These are phyloP conservation scores for Fusarium anguioides DNA, from an alignment of 2,329 filamentous ascomycete genomes.

Conservation along the genomic window DNA sequence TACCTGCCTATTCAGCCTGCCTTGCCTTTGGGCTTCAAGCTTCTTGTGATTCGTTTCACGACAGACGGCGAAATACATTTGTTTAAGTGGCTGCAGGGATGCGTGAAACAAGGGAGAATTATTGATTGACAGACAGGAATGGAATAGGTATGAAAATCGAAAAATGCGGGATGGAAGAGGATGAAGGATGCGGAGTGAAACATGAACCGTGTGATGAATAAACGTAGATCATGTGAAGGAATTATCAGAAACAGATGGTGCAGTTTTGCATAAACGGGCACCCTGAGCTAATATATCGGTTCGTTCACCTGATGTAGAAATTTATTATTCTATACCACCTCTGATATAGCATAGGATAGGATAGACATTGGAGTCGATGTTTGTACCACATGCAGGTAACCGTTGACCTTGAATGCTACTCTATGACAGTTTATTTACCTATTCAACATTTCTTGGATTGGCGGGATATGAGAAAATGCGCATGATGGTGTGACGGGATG, in stretches of 20 bases:
- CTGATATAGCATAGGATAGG: neutral
- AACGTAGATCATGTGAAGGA: constrained; percentile 26
- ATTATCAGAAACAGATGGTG: constrained; percentile 2
- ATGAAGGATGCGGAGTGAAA: constrained; percentile 23
- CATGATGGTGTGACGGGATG: constrained; percentile 10
- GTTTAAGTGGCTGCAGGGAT: constrained; percentile 22
- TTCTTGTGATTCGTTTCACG: constrained; percentile 2
- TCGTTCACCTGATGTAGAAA: constrained; percentile 22
- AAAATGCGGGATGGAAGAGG: constrained; percentile 36
- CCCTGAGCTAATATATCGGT: constrained; percentile 24
- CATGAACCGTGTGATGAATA: constrained; percentile 20
- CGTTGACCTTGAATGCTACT: constrained; percentile 5
- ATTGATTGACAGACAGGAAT: too few relatives aligned
- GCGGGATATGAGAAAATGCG: constrained; percentile 3
- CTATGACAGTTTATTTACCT: neutral
- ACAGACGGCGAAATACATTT: neutral
- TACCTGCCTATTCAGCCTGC: neutral
- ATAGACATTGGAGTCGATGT: neutral
- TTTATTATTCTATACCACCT: neutral
- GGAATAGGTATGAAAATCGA: constrained; percentile 18
- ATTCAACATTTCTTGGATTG: neutral
- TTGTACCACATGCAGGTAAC: constrained; percentile 6
- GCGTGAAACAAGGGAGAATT: constrained; percentile 31
- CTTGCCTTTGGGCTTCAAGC: too few relatives aligned
- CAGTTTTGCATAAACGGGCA: constrained; percentile 18